A percentile compares a stretch with the other conserved stretches of the same genome.
Conservation (phyloP, 345 rosid species). For the Eucalyptus microcorys region DNA sequence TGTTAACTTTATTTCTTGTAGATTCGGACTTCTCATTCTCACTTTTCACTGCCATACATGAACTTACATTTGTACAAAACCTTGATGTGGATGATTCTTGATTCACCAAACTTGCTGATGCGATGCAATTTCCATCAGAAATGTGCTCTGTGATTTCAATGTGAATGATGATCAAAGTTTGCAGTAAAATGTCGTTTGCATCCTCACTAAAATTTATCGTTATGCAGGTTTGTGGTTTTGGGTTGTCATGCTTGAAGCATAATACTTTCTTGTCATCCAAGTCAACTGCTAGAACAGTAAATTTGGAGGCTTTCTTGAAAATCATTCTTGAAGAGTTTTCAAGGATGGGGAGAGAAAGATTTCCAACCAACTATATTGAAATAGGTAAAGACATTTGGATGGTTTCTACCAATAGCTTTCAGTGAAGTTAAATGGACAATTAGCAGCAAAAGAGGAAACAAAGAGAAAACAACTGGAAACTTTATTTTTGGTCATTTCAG, state of each 20-base stretch:
- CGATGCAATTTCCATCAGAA: neutral
- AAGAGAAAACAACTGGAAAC: neutral
- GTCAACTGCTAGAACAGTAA: constrained; percentile 89
- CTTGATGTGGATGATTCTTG: neutral
- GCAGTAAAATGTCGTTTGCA: neutral
- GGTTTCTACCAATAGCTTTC: neutral
- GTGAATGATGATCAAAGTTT: neutral
- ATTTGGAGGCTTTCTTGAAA: neutral
- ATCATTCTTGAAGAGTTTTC: neutral
- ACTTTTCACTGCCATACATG: neutral
- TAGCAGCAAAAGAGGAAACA: neutral
- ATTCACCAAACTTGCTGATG: neutral
- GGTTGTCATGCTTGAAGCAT: constrained; percentile 91
- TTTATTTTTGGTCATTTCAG: neutral
- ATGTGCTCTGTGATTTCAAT: neutral
- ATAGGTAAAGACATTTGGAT: neutral
- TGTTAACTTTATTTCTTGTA: neutral
- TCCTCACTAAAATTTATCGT: neutral
- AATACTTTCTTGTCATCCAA: constrained; percentile 90
- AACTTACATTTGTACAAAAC: neutral
- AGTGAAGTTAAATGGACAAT: neutral
- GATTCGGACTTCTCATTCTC: neutral
- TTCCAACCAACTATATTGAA: neutral
- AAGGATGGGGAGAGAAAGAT: neutral
- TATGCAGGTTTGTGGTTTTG: constrained; percentile 83